These are phyloP conservation scores for Cyclostephanos tholiformis DNA, from an alignment of 108 stramenopile species.

Conservation along the genomic window DNA sequence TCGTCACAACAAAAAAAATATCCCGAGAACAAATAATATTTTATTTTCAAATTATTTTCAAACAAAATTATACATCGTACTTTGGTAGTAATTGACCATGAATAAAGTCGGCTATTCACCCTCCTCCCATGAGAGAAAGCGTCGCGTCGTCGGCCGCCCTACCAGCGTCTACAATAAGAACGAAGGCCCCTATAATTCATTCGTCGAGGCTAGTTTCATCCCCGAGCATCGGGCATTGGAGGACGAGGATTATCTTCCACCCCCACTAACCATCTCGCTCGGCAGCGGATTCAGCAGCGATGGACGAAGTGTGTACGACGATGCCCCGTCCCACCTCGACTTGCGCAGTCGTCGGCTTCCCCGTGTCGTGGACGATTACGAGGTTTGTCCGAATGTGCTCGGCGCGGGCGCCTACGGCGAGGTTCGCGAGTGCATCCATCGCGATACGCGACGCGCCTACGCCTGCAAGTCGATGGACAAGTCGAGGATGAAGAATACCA, in stretches of 20 bases:
- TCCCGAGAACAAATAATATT: too few relatives aligned
- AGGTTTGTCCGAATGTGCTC: conserved; percentile 12
- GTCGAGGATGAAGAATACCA: conserved; percentile 18
- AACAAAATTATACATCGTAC: too few relatives aligned
- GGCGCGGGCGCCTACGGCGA: conserved; percentile 21
- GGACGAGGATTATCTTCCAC: neutral
- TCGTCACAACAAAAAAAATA: too few relatives aligned
- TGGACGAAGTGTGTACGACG: neutral
- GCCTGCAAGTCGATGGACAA: conserved; percentile 66
- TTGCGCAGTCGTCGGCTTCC: neutral
- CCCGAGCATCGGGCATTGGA: neutral
- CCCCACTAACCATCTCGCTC: neutral
- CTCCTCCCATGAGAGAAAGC: neutral
- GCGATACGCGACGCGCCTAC: conserved; percentile 35
- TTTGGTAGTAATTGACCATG: too few relatives aligned
- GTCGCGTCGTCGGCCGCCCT: neutral
- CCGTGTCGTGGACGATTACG: conserved; percentile 11
- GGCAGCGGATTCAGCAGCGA: neutral
- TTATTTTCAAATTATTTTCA: too few relatives aligned
- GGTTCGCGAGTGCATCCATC: conserved; percentile 40
- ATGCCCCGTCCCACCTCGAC: neutral
- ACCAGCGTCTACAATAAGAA: too few relatives aligned
- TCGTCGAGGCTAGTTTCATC: neutral
- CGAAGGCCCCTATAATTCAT: neutral
- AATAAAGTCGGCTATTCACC: too few relatives aligned